These are phyloP conservation scores for Globisporangium irregulare DNA, from an alignment of 352 stramenopile genomes.

Conservation along the genomic window DNA sequence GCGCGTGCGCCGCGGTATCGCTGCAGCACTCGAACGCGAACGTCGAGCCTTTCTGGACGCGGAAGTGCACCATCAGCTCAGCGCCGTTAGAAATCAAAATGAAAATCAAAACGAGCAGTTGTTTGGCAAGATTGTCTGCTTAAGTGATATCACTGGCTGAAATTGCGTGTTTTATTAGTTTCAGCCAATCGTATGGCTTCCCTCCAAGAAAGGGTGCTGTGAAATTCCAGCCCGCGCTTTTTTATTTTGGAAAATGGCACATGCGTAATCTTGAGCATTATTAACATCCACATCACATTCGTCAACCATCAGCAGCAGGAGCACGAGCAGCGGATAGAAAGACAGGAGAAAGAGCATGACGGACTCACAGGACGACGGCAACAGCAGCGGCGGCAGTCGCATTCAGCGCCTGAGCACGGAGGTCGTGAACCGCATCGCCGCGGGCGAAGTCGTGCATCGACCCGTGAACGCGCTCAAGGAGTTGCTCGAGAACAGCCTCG, in stretches of 20 bases:
- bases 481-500: constrained; percentile 98
- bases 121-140: background rate
- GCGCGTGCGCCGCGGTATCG: constrained; percentile 2
- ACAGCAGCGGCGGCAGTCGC: constrained; percentile 18
- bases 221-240: background rate
- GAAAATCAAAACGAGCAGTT: background rate
- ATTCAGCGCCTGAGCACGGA: constrained; percentile 88
- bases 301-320: background rate
- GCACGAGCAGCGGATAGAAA: background rate
- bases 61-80: constrained; percentile 33
- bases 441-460: constrained; percentile 95
- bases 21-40: constrained; percentile 66
- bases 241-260: background rate
- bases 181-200: constrained; percentile 34
- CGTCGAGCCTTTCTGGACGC: constrained; percentile 63
- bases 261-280: constrained; percentile 1
- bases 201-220: constrained; percentile 36
- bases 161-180: constrained; percentile 9
- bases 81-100: background rate
- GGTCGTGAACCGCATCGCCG: constrained; percentile 95
- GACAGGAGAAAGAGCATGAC: background rate
- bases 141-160: constrained; percentile 6
- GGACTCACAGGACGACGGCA: background rate
- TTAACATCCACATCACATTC: background rate
- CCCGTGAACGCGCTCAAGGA: constrained; percentile 96